phyloP scores from a whole-genome alignment of 345 rosid genomes.

The Arabis hirsuta region DNA sequence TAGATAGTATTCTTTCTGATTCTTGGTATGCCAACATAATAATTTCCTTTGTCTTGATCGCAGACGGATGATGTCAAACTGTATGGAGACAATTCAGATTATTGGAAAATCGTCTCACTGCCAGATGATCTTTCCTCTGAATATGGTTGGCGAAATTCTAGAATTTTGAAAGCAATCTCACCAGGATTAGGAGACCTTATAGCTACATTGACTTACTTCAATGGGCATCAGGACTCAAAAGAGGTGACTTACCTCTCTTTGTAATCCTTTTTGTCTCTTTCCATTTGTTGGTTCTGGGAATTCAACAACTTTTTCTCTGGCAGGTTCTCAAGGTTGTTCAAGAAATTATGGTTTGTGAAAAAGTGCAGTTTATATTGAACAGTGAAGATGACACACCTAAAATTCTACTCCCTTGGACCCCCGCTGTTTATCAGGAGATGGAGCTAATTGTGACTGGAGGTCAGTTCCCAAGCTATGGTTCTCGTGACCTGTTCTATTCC shows the following conservation, averaged over 20 bases:
- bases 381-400: conserved; percentile 45
- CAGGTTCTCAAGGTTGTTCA: conserved; percentile 78
- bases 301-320: conserved; percentile 35
- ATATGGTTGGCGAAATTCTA: conserved; percentile 60
- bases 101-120: conserved; percentile 57
- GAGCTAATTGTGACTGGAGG: conserved; percentile 84
- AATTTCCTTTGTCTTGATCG: conserved; percentile 44
- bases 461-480: conserved; percentile 41
- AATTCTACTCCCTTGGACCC: conserved; percentile 79
- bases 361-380: conserved; percentile 64
- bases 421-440: conserved; percentile 79
- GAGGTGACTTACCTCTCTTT: conserved; percentile 52
- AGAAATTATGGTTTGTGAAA: conserved; percentile 79
- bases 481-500: conserved; percentile 26
- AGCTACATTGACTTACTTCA: conserved; percentile 73
- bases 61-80: conserved; percentile 80
- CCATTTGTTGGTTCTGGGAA: conserved; percentile 6
- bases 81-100: conserved; percentile 56
- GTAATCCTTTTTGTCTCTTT: conserved; percentile 7
- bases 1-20: conserved; percentile 29
- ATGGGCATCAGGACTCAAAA: conserved; percentile 53
- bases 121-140: conserved; percentile 55
- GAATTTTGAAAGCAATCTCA: conserved; percentile 65
- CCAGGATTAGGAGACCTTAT: conserved; percentile 71
- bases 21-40: conserved; percentile 41